Conservation (phyloP, 2,329 filamentous ascomycete species). For the Proliferodiscus dingleyae region DNA sequence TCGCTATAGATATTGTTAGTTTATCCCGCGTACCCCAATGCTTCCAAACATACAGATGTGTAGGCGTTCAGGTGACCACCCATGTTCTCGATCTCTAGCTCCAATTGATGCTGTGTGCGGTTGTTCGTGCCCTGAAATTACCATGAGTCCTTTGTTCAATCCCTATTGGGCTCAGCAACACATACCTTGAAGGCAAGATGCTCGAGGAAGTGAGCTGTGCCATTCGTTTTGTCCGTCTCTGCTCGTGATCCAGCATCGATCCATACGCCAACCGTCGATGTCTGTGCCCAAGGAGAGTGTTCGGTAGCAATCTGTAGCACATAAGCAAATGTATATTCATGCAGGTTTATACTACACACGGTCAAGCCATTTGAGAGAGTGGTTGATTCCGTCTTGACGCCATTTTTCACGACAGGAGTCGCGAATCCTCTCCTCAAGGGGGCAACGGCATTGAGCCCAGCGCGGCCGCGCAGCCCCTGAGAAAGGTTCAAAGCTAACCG, state of each 20-base stretch:
- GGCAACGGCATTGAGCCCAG: constrained; percentile 73
- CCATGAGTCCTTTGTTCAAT: constrained; percentile 20
- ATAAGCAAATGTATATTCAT: constrained; percentile 29
- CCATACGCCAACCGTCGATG: constrained; percentile 97
- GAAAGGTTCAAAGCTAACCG: constrained; percentile 93
- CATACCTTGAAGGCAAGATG: constrained; percentile 98
- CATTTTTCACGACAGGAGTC: constrained; percentile 65
- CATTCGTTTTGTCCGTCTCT: constrained; percentile 97
- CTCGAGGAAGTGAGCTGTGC: constrained; percentile 98
- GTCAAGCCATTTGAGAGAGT: constrained; percentile 97
- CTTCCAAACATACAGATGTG: constrained; percentile 73
- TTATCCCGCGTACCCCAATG: constrained; percentile 7
- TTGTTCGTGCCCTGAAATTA: constrained; percentile 74
- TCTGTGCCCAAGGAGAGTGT: constrained; percentile 97
- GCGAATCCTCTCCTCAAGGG: constrained; percentile 83
- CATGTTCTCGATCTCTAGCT: constrained; percentile 99
- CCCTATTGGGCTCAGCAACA: constrained; percentile 15
- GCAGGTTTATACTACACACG: constrained; percentile 43
- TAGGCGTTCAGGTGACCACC: constrained; percentile 98
- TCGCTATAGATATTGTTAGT: constrained; percentile 51
- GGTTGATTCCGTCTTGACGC: constrained; percentile 88
- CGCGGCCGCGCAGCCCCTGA: constrained; percentile 82
- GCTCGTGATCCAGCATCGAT: constrained; percentile 98
- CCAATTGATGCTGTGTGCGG: constrained; percentile 93
- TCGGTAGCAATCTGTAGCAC: constrained; percentile 81